Evolutionary conservation across 192 early-diverging fungal species (phyloP).

Genomic region (Helicostylum pulchrum): DNA sequence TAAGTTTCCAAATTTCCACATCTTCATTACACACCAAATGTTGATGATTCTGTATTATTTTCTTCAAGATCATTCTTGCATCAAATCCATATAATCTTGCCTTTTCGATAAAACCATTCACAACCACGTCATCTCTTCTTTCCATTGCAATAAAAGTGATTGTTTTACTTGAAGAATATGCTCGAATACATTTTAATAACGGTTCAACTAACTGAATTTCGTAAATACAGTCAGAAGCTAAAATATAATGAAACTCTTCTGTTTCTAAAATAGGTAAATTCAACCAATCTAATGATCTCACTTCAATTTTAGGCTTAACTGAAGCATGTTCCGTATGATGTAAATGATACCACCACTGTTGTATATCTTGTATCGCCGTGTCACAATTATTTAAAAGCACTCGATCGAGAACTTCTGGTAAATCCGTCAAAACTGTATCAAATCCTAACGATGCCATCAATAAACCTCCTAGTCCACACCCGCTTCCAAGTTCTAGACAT

Average conservation of each 20-base stretch:
- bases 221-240: conserved; percentile 38
- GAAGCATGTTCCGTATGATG: neutral
- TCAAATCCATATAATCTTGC: conserved; percentile 30
- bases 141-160: conserved; percentile 28
- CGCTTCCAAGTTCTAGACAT: conserved; percentile 36
- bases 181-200: conserved; percentile 21
- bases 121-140: conserved; percentile 30
- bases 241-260: conserved; percentile 24
- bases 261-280: neutral
- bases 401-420: conserved; percentile 23
- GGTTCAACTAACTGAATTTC: conserved; percentile 25
- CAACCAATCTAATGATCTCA: conserved; percentile 30
- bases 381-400: conserved; percentile 22
- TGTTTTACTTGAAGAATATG: conserved; percentile 12
- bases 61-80: conserved; percentile 20
- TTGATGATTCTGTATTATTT: neutral
- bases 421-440: conserved; percentile 28
- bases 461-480: conserved; percentile 33
- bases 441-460: conserved; percentile 30
- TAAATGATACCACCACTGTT: conserved; percentile 21
- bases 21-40: conserved; percentile 20
- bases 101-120: conserved; percentile 28
- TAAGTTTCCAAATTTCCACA: conserved; percentile 35
- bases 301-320: conserved; percentile 6
- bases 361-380: conserved; percentile 10